Evolutionary conservation across 75 land plant species (phyloP), one percentile per base, ranked within the genome.

Genomic region (Isoetes taiwanensis): DNA sequence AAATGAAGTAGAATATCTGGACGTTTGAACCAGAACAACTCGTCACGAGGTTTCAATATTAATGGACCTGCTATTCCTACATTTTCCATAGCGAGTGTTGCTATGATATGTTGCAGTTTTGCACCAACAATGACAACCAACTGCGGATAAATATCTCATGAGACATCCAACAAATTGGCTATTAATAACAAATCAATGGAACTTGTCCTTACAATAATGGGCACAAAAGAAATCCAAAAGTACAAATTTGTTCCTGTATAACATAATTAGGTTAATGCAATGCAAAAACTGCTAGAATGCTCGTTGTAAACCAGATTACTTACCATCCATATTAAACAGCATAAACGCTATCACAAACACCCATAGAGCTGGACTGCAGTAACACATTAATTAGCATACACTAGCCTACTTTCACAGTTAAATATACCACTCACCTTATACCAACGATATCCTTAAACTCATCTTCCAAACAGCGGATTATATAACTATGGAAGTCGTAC

Each of bases 391-490:
- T 37, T 37, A 37, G 9, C 9, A 37, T n/a, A n/a, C n/a, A n/a
- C n/a, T n/a, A n/a, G n/a, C n/a, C n/a, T n/a, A n/a, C n/a, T n/a
- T n/a, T n/a, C 14, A 37, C 12, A 9, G 14, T 37, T 9, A 37
- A 37, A 9, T 9, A 37, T 37, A 37, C 14, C 9, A 9, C 50
- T 8, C 4, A 46, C 50, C 50, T 46, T 46, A 46, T 46, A 19
- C 50, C 50, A 19, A 46, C 50, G 19, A 46, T 16, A 6, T 46
- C 50, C 50, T 46, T 46, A n/a, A 46, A 46, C 50, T 46, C 50
- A 23, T 46, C 50, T n/a, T 46, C 50, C 50, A 46, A 19, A 6
- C 25, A 46, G 4, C 50, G 50, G 25, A 46, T 46, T 23, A 46
- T 46, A n/a, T 46, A 46, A 23, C 50, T 46, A 23, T 46, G 50